Conservation (phyloP, 805 yeast genomes). For the Groenewaldozyma tartarivorans region DNA sequence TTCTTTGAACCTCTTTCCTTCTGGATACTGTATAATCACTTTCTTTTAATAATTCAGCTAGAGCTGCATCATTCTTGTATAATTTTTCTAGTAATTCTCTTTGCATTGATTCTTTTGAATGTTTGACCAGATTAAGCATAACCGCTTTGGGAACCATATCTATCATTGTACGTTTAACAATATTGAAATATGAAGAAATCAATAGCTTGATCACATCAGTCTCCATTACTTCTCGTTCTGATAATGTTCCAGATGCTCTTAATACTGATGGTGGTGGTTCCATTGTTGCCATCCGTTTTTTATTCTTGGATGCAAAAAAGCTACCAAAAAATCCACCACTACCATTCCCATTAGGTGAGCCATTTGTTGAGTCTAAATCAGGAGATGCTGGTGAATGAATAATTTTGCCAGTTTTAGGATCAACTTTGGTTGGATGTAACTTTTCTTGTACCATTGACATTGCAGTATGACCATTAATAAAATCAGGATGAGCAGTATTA, state of each 20-base stretch:
- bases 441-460: slow-evolving; percentile 85
- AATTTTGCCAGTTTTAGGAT: slow-evolving; percentile 90
- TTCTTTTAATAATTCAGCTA: slow-evolving; percentile 60
- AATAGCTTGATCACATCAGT: slow-evolving; percentile 92
- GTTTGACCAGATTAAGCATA: slow-evolving; percentile 79
- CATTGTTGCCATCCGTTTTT: slow-evolving; percentile 86
- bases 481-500: slow-evolving; percentile 96
- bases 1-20: slow-evolving; percentile 87
- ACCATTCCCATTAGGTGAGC: slow-evolving; percentile 35
- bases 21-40: slow-evolving; percentile 87
- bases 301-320: slow-evolving; percentile 83
- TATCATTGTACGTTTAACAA: slow-evolving; percentile 86
- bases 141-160: slow-evolving; percentile 93
- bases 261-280: slow-evolving; percentile 95
- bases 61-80: slow-evolving; percentile 63
- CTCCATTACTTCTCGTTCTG: slow-evolving; percentile 90
- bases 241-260: slow-evolving; percentile 84
- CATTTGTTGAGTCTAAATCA: slow-evolving; percentile 15
- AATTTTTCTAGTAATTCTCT: slow-evolving; percentile 81
- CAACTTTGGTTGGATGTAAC: slow-evolving; percentile 70
- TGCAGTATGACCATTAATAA: slow-evolving; percentile 90
- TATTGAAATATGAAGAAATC: slow-evolving; percentile 80
- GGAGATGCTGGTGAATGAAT: slow-evolving; percentile 27
- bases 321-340: slow-evolving; percentile 87
- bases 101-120: slow-evolving; percentile 79